Evolutionary conservation across 306 rosid genomes (phyloP).

Genomic region (Bauhinia variegata): DNA sequence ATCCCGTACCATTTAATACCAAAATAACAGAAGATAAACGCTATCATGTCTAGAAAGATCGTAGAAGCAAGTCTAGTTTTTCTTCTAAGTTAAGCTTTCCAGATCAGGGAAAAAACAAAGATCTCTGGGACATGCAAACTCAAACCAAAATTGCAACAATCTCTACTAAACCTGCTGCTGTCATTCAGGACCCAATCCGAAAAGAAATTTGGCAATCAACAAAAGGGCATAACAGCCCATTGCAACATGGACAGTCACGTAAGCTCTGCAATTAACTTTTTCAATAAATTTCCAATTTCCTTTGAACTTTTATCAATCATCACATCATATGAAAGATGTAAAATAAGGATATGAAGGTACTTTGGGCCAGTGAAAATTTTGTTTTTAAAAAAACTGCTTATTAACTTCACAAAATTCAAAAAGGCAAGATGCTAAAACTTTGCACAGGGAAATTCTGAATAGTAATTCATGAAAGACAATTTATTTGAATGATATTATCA

Average conservation of each 20-base stretch:
- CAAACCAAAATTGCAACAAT: slow-evolving; percentile 22
- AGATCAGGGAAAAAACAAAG: neutral
- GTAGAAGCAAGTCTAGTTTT: neutral
- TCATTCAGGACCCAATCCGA: slow-evolving; percentile 8
- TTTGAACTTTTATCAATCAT: slow-evolving; percentile 8
- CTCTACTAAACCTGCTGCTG: neutral
- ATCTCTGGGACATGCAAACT: neutral
- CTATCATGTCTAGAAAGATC: neutral
- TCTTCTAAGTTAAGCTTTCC: neutral
- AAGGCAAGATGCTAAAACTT: slow-evolving; percentile 10
- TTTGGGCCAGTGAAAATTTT: neutral
- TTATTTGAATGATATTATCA: slow-evolving; percentile 3
- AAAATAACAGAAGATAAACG: neutral
- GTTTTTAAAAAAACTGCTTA: neutral
- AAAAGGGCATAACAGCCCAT: neutral
- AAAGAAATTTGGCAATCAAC: neutral
- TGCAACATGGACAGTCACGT: neutral
- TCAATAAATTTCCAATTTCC: slow-evolving; percentile 1
- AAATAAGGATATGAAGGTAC: neutral
- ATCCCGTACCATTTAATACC: neutral
- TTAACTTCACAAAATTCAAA: slow-evolving; percentile 17
- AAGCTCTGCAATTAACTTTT: neutral
- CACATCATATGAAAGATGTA: neutral
- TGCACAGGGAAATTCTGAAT: neutral
- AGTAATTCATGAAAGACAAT: slow-evolving; percentile 5